A percentile compares a stretch with the other conserved stretches of the same genome.
Conservation (phyloP, 2,329 filamentous ascomycete genomes). For the Penicillium fuscoglaucum region DNA sequence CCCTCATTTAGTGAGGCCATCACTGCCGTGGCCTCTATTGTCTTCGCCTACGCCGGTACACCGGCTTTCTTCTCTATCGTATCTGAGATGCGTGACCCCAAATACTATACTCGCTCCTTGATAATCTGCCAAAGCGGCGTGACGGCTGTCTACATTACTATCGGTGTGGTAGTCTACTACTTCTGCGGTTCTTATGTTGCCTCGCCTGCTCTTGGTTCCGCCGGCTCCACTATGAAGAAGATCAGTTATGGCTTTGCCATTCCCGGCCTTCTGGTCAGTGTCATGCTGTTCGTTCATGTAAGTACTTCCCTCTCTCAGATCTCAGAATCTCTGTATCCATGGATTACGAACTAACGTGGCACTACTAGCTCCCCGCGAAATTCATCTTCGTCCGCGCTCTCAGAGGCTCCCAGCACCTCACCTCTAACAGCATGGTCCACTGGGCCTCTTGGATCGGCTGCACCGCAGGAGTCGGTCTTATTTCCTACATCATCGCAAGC, state of each 20-base stretch:
- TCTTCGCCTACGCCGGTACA: constrained; percentile 25
- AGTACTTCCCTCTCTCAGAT: background rate
- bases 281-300: constrained; percentile 24
- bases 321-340: too few species aligned
- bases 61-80: constrained; percentile 36
- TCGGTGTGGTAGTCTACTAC: constrained; percentile 45
- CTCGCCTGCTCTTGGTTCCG: constrained; percentile 48
- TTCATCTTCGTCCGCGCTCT: constrained; percentile 23
- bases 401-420: constrained; percentile 19
- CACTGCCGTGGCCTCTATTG: constrained; percentile 23
- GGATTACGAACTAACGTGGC: background rate
- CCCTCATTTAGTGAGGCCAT: constrained; percentile 27
- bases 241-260: constrained; percentile 43
- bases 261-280: constrained; percentile 29
- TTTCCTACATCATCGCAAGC: constrained; percentile 26
- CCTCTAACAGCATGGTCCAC: constrained; percentile 20
- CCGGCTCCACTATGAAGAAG: constrained; percentile 44
- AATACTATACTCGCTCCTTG: constrained; percentile 32
- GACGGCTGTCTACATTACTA: constrained; percentile 33
- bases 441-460: constrained; percentile 23
- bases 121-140: constrained; percentile 34
- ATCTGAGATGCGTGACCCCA: constrained; percentile 38
- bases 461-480: constrained; percentile 14
- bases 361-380: constrained; percentile 16
- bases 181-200: constrained; percentile 48